phyloP scores from a whole-genome alignment of 1,284 basidiomycete species.

The Ganoderma sinense region DNA sequence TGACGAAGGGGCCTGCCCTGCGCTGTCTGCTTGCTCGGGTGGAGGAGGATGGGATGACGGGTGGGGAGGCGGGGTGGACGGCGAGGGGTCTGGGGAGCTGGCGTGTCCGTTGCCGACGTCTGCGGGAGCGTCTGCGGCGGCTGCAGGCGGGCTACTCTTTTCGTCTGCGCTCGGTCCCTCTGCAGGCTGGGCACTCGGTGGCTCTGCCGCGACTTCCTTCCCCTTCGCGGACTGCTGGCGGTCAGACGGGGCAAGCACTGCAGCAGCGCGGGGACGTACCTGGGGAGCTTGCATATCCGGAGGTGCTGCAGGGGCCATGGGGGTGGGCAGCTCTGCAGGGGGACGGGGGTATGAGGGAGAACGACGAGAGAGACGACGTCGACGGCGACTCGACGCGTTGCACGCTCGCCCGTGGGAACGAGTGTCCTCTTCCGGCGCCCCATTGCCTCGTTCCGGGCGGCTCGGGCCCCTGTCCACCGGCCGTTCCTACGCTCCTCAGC shows the following conservation, averaged over 20 bases:
- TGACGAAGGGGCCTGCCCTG: constrained; percentile 39
- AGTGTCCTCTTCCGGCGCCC: constrained; percentile 19
- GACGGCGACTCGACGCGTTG: constrained; percentile 33
- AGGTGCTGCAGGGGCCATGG: constrained; percentile 38
- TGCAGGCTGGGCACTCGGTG: constrained; percentile 38
- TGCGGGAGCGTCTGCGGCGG: constrained; percentile 22
- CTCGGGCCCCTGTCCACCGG: constrained; percentile 3
- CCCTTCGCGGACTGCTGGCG: constrained; percentile 37
- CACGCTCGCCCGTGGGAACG: constrained; percentile 37
- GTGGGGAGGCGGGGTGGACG: constrained; percentile 22
- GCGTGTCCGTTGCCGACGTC: constrained; percentile 34
- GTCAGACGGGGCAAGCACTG: constrained; percentile 12
- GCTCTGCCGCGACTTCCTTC: constrained; percentile 39
- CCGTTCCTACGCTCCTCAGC: not conserved
- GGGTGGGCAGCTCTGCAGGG: constrained; percentile 39
- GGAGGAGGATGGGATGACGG: constrained; percentile 20
- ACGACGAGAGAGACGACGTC: constrained; percentile 35
- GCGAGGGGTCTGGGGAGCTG: constrained; percentile 27
- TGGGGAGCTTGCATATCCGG: constrained; percentile 31
- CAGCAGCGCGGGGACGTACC: constrained; percentile 20
- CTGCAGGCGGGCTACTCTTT: constrained; percentile 26
- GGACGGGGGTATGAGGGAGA: constrained; percentile 39
- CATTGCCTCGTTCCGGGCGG: constrained; percentile 14
- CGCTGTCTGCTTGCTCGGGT: constrained; percentile 28
- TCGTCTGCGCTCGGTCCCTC: constrained; percentile 34